A percentile compares a stretch with the other conserved stretches of the same genome.
These are phyloP conservation scores for Aaosphaeria arxii DNA, from an alignment of 2,329 filamentous ascomycete genomes.

Conservation along the genomic window DNA sequence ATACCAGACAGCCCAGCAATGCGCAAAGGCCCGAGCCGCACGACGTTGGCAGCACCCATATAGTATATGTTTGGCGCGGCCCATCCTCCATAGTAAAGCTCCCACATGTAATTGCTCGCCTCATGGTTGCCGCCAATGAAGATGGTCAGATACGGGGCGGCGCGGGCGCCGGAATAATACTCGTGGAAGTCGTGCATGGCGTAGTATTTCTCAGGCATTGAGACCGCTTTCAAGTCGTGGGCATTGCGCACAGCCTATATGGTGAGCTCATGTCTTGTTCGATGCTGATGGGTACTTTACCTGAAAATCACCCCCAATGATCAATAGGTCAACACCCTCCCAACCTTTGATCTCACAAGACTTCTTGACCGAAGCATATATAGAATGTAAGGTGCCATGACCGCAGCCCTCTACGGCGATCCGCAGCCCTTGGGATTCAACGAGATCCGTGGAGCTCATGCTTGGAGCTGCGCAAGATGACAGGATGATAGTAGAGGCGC, in stretches of 20 bases:
- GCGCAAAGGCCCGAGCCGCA: constrained; percentile 78
- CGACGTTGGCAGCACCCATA: constrained; percentile 84
- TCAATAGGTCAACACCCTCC: constrained; percentile 81
- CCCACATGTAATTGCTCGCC: constrained; percentile 83
- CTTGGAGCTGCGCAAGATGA: neutral
- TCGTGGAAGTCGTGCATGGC: constrained; percentile 87
- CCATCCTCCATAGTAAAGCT: constrained; percentile 96
- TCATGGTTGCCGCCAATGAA: constrained; percentile 97
- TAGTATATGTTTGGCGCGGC: constrained; percentile 97
- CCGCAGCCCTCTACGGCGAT: constrained; percentile 88
- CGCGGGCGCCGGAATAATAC: constrained; percentile 79
- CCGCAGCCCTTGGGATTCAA: constrained; percentile 49
- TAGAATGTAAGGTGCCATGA: constrained; percentile 86
- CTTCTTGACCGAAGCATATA: constrained; percentile 74
- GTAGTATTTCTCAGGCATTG: constrained; percentile 84
- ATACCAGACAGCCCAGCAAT: constrained; percentile 92
- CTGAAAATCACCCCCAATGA: constrained; percentile 96
- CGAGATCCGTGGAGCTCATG: constrained; percentile 26
- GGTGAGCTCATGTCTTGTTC: constrained; percentile 14
- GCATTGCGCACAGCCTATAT: constrained; percentile 79
- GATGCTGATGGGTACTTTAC: constrained; percentile 39
- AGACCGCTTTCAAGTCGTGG: constrained; percentile 82
- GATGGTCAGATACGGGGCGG: constrained; percentile 82
- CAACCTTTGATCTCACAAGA: constrained; percentile 70
- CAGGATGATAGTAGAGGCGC: too few species aligned